These are phyloP conservation scores for Citrus maxima DNA, from an alignment of 345 rosid species.

Conservation along the genomic window DNA sequence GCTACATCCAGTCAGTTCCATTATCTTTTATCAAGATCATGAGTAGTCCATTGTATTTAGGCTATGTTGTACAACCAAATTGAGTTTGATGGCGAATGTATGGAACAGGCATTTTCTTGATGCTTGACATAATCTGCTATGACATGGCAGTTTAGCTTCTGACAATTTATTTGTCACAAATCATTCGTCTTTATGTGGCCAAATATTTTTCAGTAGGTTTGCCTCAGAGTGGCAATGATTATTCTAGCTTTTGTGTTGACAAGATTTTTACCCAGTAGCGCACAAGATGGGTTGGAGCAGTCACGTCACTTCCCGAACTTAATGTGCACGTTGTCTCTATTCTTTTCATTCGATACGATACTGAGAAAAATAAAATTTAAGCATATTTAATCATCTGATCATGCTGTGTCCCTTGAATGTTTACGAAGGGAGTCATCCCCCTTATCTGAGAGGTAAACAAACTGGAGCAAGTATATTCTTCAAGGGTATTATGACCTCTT, in stretches of 20 bases:
- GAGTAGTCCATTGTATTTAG: background rate
- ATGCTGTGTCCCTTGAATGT: background rate
- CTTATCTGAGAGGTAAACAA: background rate
- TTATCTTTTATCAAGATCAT: background rate
- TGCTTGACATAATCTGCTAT: background rate
- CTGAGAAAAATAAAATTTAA: background rate
- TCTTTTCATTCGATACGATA: background rate
- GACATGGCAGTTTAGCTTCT: background rate
- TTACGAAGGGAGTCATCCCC: background rate
- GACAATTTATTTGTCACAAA: background rate
- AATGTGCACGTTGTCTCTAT: background rate
- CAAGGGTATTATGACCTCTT: background rate
- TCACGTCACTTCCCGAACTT: background rate
- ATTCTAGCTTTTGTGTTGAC: background rate
- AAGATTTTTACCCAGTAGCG: background rate
- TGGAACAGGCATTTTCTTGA: background rate
- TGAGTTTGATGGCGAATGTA: background rate
- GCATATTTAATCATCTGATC: background rate
- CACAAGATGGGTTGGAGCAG: background rate
- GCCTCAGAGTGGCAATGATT: background rate
- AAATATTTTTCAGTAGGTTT: background rate
- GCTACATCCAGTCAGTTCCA: background rate
- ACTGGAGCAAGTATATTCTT: background rate
- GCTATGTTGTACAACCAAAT: background rate
- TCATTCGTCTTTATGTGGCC: background rate